phyloP scores from a whole-genome alignment of 345 rosid genomes.

The Boechera stricta region DNA sequence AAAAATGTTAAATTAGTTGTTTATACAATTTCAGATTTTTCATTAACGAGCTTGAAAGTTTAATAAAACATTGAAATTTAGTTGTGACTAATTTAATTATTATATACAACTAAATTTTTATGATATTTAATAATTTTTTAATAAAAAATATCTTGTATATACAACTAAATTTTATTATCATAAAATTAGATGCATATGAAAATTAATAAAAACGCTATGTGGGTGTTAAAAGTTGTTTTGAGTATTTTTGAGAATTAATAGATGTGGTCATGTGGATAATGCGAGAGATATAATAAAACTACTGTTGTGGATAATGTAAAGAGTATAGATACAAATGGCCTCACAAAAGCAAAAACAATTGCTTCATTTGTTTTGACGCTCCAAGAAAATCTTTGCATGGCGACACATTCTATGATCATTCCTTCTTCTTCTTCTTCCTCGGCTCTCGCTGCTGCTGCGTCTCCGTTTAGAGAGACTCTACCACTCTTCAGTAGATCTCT shows the following conservation, averaged over 20 bases:
- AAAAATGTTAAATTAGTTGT: no score
- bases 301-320: conserved; percentile 28
- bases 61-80: no score
- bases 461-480: conserved; percentile 46
- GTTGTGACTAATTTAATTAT: no score
- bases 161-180: no score
- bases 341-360: conserved; percentile 17
- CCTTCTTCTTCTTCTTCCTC: conserved; percentile 51
- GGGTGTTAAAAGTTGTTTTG: not conserved
- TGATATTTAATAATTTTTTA: no score
- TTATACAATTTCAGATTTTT: no score
- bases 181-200: no score
- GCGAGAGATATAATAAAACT: not conserved
- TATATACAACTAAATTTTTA: no score
- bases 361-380: not conserved
- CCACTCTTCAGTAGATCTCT: conserved; percentile 44
- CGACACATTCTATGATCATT: conserved; percentile 49
- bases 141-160: no score
- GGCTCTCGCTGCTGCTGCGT: conserved; percentile 32
- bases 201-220: no score
- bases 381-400: conserved; percentile 51
- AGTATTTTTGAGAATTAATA: not conserved
- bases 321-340: conserved; percentile 21
- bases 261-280: conserved; percentile 16
- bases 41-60: no score